Base-by-base conservation (phyloP, 305 asterid genomes). In the Striga hermonthica region DNA sequence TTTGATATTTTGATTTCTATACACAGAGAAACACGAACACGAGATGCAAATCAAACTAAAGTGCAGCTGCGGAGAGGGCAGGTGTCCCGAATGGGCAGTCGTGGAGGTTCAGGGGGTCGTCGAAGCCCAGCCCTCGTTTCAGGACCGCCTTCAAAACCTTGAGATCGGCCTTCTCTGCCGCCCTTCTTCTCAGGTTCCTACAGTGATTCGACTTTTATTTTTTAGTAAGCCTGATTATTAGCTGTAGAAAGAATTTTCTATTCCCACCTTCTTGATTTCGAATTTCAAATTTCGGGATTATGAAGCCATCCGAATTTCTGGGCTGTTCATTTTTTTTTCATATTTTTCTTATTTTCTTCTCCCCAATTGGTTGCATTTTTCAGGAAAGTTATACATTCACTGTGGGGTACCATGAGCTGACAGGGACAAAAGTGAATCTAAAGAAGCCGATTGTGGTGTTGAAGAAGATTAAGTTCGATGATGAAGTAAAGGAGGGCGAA, bases 391-490 rank as follows among this genome's bases (percentile, higher is more conserved):
- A 85, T 74, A 90, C 95, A 38, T 83, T 93, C 64, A 84, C 94
- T 3, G 83, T 90, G 22, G 96, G 96, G n/a, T 93, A 93, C 83
- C 97, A 90, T 76, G 97, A 93, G 82, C 82, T 93, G 80, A 76
- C 74, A 0, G 99, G 99, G 62, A 62, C 95, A 3, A 93, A 82
- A 74, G 80, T 86, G 75, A 74, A 78, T 12, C 69, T 93, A 73
- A 93, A 93, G 85, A 93, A 93, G 78, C 99, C 97, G 48, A 70
- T 93, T 71, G 56, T 93, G 65, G 92, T 90, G 64, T 75, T 90
- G 88, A 93, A 79, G 92, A 90, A 86, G 86, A 72, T 76, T 37
- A 85, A 84, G 63, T 69, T 67, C 37, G 64, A 31, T 22, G 67
- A 64, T 16, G 80, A 69, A 70, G 84, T 65, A 56, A 73, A 71